Base-by-base conservation (phyloP, 768 basidiomycete species). In the Tricholoma bakamatsutake region DNA sequence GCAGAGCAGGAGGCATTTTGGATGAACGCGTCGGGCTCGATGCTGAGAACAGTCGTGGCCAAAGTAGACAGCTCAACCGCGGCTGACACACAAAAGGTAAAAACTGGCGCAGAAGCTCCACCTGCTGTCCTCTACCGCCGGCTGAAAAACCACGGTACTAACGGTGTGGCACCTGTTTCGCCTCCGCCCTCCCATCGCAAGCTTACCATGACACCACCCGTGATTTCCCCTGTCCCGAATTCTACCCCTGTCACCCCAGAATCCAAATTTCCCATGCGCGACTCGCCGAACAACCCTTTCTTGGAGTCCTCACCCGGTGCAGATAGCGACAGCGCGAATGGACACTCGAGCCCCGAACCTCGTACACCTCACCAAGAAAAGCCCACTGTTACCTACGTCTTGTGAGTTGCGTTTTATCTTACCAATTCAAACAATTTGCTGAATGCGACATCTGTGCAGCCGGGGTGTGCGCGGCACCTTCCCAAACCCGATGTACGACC, bases 221-320 rank as follows among this genome's bases (percentile, higher is more conserved):
- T 56, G 1, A 55, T 55, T 12, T 40, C 24, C 15, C 34, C 61
- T 4, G 31, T 53, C 11, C 48, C 60, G 18, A 67, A 70, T 53
- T 74, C 74, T 11, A 73, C 76, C 7, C 75, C 76, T n/a, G 64
- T 65, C 10, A 77, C 78, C 6, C 66, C 75, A 1, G 73, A 71
- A 49, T 64, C 65, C 13, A 72, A 65, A 53, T 70, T 75, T 42
- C 67, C 71, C 49, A 54, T 65, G 54, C 80, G 82, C 15, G 85
- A 87, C 66, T 85, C 86, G 3, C 87, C 85, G 1, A 77, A 84
- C 58, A 89, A 89, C 56, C 87, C 88, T 0, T 89, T 90, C 73
- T 74, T 89, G 10, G 72, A 69, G 24, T 76, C 76, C 1, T 73
- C 76, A 21, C 59, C 64, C 10, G 46, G 58, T 15, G 60, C 66